These are phyloP conservation scores for Isabelozyma rhagii DNA, from an alignment of 805 yeast genomes.

Conservation along the genomic window DNA sequence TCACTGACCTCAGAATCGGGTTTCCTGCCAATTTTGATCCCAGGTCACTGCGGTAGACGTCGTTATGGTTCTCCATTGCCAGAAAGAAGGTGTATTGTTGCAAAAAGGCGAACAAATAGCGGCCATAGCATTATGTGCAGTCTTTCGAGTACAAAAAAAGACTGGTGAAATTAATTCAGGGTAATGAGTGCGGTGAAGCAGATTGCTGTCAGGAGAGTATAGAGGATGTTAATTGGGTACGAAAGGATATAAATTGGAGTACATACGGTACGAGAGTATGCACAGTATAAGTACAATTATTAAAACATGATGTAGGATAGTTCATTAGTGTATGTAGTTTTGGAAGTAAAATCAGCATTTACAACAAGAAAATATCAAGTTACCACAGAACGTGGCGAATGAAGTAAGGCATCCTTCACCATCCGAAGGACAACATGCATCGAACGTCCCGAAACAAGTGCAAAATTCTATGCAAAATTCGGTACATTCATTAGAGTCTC, in stretches of 20 bases:
- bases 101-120: background rate
- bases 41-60: background rate
- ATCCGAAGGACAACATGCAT: slow-evolving; percentile 37
- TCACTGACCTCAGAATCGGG: background rate
- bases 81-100: background rate
- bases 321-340: background rate
- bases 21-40: background rate
- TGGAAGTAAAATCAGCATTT: slow-evolving; percentile 17
- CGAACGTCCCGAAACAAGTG: slow-evolving; percentile 39
- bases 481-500: slow-evolving; percentile 37
- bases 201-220: too few relatives aligned
- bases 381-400: slow-evolving; percentile 35
- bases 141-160: background rate
- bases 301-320: too few relatives aligned
- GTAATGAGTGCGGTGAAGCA: too few relatives aligned
- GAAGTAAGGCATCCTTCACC: slow-evolving; percentile 40
- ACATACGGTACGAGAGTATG: too few relatives aligned
- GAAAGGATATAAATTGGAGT: too few relatives aligned
- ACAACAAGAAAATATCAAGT: slow-evolving; percentile 30
- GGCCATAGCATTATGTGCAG: background rate
- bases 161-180: background rate
- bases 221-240: too few relatives aligned
- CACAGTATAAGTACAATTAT: too few relatives aligned
- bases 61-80: background rate
- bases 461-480: slow-evolving; percentile 38